Percentiles rank a stretch among this genome's conserved stretches.
Evolutionary conservation across 768 basidiomycete genomes (phyloP).

Genomic region (Tylopilus plumbeoviolaceoides): DNA sequence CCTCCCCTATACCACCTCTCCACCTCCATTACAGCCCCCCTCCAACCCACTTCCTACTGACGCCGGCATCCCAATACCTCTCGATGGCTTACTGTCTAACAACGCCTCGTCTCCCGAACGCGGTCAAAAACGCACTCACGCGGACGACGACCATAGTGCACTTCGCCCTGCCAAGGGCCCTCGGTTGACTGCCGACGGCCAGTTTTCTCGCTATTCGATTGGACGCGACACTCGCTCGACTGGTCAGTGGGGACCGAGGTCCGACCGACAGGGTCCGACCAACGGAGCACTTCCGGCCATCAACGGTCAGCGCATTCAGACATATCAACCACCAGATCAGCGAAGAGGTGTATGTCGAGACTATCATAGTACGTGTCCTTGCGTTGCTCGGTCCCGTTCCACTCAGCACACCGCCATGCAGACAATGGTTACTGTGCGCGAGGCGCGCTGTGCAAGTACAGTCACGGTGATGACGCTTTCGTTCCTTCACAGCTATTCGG

Average conservation of each 20-base stretch:
- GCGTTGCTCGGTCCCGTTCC: slow-evolving; percentile 1
- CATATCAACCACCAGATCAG: slow-evolving; percentile 69
- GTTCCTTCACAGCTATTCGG: slow-evolving; percentile 67
- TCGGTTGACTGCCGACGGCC: slow-evolving; percentile 58
- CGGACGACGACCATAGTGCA: slow-evolving; percentile 58
- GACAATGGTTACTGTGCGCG: slow-evolving; percentile 91
- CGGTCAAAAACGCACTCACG: slow-evolving; percentile 60
- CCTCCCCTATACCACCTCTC: slow-evolving; percentile 61
- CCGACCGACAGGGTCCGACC: slow-evolving; percentile 27
- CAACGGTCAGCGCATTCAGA: slow-evolving; percentile 49
- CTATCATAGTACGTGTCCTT: slow-evolving; percentile 74
- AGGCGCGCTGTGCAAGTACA: slow-evolving; percentile 86
- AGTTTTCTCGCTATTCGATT: slow-evolving; percentile 59
- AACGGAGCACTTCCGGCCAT: slow-evolving; percentile 25
- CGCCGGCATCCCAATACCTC: slow-evolving; percentile 75
- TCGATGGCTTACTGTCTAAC: slow-evolving; percentile 58
- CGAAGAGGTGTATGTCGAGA: slow-evolving; percentile 82
- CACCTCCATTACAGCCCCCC: slow-evolving; percentile 30
- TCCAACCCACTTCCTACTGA: slow-evolving; percentile 41
- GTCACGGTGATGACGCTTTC: slow-evolving; percentile 87
- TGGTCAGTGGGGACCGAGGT: slow-evolving; percentile 39
- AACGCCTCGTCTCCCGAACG: slow-evolving; percentile 46
- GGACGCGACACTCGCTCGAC: slow-evolving; percentile 38
- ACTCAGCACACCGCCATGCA: slow-evolving; percentile 32
- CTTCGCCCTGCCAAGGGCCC: slow-evolving; percentile 68